A percentile compares a stretch with the other conserved stretches of the same genome.
phyloP scores from a whole-genome alignment of 2,329 filamentous ascomycete species.

The Cordyceps farinosa region DNA sequence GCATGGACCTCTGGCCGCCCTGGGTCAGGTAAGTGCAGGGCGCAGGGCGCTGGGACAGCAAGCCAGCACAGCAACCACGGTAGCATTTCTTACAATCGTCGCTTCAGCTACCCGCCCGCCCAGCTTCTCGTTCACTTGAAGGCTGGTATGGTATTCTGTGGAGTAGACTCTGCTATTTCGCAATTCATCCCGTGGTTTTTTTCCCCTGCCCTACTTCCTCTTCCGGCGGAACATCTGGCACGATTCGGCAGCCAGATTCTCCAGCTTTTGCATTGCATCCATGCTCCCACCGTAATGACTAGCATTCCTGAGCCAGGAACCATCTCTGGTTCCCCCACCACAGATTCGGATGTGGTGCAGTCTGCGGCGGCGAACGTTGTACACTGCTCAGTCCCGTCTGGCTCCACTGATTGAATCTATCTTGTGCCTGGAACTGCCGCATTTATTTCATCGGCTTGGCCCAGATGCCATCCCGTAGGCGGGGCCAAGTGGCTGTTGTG shows the following conservation, averaged over 20 bases:
- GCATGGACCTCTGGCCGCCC: not conserved
- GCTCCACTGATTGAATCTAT: not conserved
- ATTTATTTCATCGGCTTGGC: not conserved
- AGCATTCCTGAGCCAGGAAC: conserved; percentile 2
- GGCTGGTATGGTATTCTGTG: not conserved
- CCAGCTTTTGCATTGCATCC: not conserved
- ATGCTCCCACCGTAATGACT: not conserved
- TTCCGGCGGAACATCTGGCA: not conserved
- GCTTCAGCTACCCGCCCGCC: not conserved
- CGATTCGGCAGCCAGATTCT: not conserved
- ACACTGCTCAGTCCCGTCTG: not conserved
- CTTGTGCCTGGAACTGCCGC: not conserved
- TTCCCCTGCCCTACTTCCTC: not conserved
- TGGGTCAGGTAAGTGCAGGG: conserved; percentile 2
- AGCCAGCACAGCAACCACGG: conserved; percentile 13
- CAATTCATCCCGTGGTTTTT: not conserved
- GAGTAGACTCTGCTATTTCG: not conserved
- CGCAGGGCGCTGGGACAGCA: not conserved
- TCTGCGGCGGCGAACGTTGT: not conserved
- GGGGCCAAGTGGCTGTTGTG: conserved; percentile 5
- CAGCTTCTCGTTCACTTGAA: not conserved
- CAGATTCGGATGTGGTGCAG: not conserved
- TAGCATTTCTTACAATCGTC: conserved; percentile 1
- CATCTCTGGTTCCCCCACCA: not conserved
- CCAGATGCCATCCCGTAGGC: not conserved